These are phyloP conservation scores for Umbilicus rupestris DNA, from an alignment of 164 flowering plant species.

Conservation along the genomic window DNA sequence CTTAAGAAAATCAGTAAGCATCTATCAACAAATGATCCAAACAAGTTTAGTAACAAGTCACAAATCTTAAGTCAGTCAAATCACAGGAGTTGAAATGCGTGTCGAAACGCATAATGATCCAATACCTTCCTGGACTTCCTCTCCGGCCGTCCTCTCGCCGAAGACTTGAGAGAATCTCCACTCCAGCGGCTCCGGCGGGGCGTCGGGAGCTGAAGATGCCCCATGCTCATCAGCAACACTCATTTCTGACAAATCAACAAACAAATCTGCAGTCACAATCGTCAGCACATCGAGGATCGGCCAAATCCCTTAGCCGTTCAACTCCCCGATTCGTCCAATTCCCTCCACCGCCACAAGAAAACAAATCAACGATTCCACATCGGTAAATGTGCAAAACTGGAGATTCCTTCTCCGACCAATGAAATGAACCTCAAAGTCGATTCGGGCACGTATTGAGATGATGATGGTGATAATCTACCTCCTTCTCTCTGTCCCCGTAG, in stretches of 20 bases:
- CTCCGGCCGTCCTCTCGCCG: conserved; percentile 66
- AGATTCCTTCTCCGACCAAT: background rate
- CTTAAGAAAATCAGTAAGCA: no score
- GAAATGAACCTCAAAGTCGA: background rate
- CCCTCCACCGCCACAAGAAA: no score
- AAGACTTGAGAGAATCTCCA: conserved; percentile 84
- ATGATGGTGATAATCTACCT: background rate
- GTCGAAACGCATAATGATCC: background rate
- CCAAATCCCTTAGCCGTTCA: background rate
- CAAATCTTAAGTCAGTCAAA: background rate
- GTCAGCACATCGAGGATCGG: conserved; percentile 8
- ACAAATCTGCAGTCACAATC: background rate
- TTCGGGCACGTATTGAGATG: background rate
- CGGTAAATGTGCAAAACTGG: background rate
- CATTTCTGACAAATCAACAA: background rate
- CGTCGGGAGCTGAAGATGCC: background rate
- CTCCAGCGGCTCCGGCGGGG: conserved; percentile 29
- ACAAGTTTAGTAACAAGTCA: background rate
- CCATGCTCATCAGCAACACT: background rate
- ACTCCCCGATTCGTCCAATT: background rate
- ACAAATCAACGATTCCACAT: background rate
- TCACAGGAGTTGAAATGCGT: background rate
- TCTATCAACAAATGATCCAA: background rate
- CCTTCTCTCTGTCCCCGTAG: background rate
- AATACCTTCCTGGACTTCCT: conserved; percentile 72